Evolutionary conservation across 2,329 filamentous ascomycete genomes (phyloP).

Genomic region (Colletotrichum aenigma): DNA sequence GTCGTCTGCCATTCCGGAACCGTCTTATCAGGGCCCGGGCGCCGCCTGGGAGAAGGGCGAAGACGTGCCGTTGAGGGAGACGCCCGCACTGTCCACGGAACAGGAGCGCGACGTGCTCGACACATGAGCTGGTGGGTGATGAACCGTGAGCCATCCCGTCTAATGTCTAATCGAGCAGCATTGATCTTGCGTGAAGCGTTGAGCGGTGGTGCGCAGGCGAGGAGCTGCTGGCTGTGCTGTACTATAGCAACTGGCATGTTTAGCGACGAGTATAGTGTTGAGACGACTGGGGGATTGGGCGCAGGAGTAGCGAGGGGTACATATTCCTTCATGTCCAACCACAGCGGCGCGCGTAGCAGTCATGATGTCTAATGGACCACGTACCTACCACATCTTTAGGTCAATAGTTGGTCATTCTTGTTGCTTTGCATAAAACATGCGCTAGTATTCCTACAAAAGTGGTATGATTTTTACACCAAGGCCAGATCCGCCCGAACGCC

Average conservation of each 20-base stretch:
- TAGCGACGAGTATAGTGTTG: not conserved
- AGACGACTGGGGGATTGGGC: not conserved
- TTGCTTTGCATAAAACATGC: not conserved
- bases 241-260: not conserved
- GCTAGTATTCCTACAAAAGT: slow-evolving; percentile 15
- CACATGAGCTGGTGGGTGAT: slow-evolving; percentile 26
- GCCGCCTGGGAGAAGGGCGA: slow-evolving; percentile 58
- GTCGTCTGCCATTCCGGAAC: slow-evolving; percentile 37
- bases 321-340: not conserved
- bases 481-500: slow-evolving; percentile 7
- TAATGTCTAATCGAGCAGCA: slow-evolving; percentile 9
- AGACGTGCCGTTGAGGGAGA: slow-evolving; percentile 36
- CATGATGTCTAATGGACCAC: not conserved
- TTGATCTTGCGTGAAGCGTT: not conserved
- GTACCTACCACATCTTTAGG: not conserved
- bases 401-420: not conserved
- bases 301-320: not conserved
- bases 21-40: slow-evolving; percentile 56
- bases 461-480: slow-evolving; percentile 19
- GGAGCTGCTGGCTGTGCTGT: not conserved
- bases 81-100: slow-evolving; percentile 41
- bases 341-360: not conserved
- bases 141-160: not conserved
- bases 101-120: slow-evolving; percentile 46
- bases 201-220: not conserved